phyloP scores from a whole-genome alignment of 495 filamentous ascomycete genomes.

The Hypoxylon fragiforme region DNA sequence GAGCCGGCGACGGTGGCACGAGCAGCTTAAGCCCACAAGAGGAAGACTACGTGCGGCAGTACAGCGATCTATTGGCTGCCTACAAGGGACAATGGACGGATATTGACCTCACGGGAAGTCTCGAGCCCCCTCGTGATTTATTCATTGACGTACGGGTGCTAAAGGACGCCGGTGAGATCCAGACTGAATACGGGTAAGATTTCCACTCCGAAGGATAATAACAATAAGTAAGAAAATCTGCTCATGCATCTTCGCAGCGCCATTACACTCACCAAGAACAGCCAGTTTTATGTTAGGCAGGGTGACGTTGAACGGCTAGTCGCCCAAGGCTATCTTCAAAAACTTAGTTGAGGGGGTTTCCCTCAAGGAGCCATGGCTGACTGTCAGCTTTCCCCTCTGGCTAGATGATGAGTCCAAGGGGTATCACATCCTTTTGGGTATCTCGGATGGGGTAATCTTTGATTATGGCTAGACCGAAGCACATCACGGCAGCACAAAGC shows the following conservation, averaged over 20 bases:
- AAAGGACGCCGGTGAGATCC: conserved; percentile 97
- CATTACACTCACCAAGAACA: conserved; percentile 96
- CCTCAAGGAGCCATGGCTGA: conserved; percentile 1
- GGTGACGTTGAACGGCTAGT: conserved; percentile 96
- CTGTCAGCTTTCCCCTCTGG: too few relatives aligned
- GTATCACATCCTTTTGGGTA: neutral
- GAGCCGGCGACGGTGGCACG: conserved; percentile 51
- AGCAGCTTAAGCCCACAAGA: conserved; percentile 95
- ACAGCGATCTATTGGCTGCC: conserved; percentile 86
- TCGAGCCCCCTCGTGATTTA: conserved; percentile 92
- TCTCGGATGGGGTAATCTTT: neutral
- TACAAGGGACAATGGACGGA: conserved; percentile 99
- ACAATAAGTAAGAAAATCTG: conserved; percentile 20
- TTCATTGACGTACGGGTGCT: conserved; percentile 98
- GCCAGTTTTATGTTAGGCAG: conserved; percentile 95
- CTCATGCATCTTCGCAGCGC: conserved; percentile 57
- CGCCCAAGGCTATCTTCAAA: conserved; percentile 94
- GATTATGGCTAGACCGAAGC: conserved; percentile 14
- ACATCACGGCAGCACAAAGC: conserved; percentile 14
- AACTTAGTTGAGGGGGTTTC: conserved; percentile 72
- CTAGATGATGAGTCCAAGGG: neutral
- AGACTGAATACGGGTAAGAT: conserved; percentile 96
- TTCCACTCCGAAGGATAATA: conserved; percentile 10
- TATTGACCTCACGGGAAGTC: conserved; percentile 90
- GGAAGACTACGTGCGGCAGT: conserved; percentile 92